Evolutionary conservation across 225 moss, liverwort and hornwort genomes (phyloP).

Genomic region (Physcomitrellopsis africana): DNA sequence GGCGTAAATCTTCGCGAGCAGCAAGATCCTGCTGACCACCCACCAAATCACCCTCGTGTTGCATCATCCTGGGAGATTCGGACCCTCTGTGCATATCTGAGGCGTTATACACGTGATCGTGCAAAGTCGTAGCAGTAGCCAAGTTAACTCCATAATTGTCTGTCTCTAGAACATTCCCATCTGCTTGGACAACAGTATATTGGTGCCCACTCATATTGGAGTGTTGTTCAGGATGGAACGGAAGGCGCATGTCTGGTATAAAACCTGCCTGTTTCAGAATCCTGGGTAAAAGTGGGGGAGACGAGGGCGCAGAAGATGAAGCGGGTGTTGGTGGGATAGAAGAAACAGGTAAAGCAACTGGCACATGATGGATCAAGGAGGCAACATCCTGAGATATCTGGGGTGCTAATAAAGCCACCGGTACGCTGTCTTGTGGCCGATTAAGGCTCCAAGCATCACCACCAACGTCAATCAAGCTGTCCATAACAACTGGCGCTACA

Average conservation of each 20-base stretch:
- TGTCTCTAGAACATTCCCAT: slow-evolving; percentile 57
- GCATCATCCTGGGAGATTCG: slow-evolving; percentile 81
- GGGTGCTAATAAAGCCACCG: slow-evolving; percentile 70
- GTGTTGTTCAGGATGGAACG: slow-evolving; percentile 59
- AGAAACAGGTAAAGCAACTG: slow-evolving; percentile 71
- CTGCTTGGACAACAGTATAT: slow-evolving; percentile 57
- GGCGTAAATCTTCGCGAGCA: slow-evolving; percentile 61
- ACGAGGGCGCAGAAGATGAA: slow-evolving; percentile 85
- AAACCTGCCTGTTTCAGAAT: slow-evolving; percentile 49
- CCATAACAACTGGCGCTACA: slow-evolving; percentile 52
- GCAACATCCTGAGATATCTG: slow-evolving; percentile 78
- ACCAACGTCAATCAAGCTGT: slow-evolving; percentile 60
- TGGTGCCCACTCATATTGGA: slow-evolving; percentile 51
- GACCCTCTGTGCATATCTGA: slow-evolving; percentile 67
- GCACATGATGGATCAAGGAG: slow-evolving; percentile 69
- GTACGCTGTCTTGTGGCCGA: slow-evolving; percentile 65
- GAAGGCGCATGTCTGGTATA: slow-evolving; percentile 62
- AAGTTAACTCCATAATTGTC: slow-evolving; percentile 60
- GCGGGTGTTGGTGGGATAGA: slow-evolving; percentile 45
- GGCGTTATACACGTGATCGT: slow-evolving; percentile 58
- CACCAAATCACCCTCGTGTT: slow-evolving; percentile 48
- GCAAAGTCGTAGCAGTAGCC: slow-evolving; percentile 55
- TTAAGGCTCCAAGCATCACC: slow-evolving; percentile 61
- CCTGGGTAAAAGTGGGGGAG: slow-evolving; percentile 78
- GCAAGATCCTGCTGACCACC: slow-evolving; percentile 63